Base-by-base conservation (phyloP, 2,329 filamentous ascomycete species). In the Pestalotiopsis sp. region DNA sequence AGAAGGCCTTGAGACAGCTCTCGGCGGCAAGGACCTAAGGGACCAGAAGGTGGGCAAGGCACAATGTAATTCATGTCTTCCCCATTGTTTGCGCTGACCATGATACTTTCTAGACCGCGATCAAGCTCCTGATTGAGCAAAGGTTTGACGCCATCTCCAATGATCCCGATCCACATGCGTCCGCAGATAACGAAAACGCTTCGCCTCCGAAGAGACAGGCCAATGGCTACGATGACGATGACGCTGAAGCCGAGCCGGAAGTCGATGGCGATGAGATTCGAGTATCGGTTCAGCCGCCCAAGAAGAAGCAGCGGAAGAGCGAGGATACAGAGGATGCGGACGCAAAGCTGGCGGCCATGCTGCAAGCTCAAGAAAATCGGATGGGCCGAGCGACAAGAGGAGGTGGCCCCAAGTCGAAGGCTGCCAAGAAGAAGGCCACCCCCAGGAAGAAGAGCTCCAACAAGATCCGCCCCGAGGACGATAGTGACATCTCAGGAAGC, bases 341-440 rank as follows among this genome's bases (percentile, higher is more conserved):
- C 80, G 96, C 95, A 41, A 90, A 92, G 59, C 89, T 95, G 70
- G 96, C 96, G 1, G 94, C 94, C 17, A 90, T 92, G 79, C 85
- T 99, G 45, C 96, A 99, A 81, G 95, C 94, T 0, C 93, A 98
- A 79, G 94, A 98, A 82, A 97, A 98, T 80, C 86, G 89, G 69
- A 82, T 87, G 64, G 84, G 89, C 63, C 87, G 93, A 66, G 88
- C 93, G 20, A 98, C 95, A 3, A 88, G 95, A 59, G 93, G 93
- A 6, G 93, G 91, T 12, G 88, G 89, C 71, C 88, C 86, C 67
- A 84, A 85, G 74, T 75, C 80, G 14, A 80, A 78, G 72, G 74
- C 70, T 12, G 83, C 84, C 27, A 92, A 92, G 81, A 93, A 92
- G 82, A 88, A 87, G 78, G 64, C 64, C 9, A 60, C 64, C n/a